Conservation (phyloP, 345 rosid genomes). For the Conringia planisiliqua region DNA sequence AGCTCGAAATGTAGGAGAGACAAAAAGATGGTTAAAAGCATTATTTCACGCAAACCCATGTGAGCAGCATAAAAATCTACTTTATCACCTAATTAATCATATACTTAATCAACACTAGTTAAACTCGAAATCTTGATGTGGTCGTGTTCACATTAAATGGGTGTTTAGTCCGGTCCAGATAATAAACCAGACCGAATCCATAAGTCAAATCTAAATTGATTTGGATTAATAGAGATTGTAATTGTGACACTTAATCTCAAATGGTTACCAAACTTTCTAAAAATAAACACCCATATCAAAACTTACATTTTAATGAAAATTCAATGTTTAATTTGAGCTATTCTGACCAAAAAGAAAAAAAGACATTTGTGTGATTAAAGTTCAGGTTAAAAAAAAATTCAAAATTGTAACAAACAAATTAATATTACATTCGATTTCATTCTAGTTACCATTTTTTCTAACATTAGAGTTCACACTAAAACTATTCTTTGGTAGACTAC, state of each 20-base stretch:
- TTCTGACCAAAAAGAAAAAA: neutral
- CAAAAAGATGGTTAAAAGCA: constrained; percentile 37
- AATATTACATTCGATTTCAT: neutral
- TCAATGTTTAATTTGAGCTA: neutral
- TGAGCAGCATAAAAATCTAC: constrained; percentile 43
- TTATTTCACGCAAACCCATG: constrained; percentile 42
- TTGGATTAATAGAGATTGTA: neutral
- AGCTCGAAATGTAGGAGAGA: constrained; percentile 38
- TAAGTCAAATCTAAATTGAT: neutral
- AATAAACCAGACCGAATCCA: neutral
- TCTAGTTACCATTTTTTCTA: neutral
- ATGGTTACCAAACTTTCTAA: neutral
- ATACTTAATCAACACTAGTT: constrained; percentile 22
- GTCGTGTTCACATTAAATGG: constrained; percentile 26
- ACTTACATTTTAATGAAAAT: neutral
- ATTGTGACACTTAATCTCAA: neutral
- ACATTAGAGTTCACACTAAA: neutral
- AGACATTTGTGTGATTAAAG: neutral
- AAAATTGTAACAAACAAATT: neutral
- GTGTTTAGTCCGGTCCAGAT: neutral
- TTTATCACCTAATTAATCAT: constrained; percentile 35
- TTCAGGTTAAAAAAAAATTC: neutral
- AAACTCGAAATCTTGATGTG: neutral
- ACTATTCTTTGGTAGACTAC: no score
- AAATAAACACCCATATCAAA: neutral